Conservation (phyloP, 805 yeast genomes). For the Wickerhamiella allomyrinae region DNA sequence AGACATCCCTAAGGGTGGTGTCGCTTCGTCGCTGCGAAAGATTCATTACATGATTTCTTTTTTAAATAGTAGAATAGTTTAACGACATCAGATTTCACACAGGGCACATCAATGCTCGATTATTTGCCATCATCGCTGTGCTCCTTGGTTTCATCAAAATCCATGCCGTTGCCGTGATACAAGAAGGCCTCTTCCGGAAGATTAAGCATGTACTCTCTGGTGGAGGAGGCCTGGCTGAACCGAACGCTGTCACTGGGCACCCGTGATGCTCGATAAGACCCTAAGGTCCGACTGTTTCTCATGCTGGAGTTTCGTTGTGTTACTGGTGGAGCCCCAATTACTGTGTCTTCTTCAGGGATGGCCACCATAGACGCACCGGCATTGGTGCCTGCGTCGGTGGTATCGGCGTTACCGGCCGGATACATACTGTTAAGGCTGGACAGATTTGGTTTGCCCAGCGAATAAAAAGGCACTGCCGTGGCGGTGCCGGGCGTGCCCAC, state of each 20-base stretch:
- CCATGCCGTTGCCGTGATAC: slow-evolving; percentile 7
- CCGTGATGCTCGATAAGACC: not conserved
- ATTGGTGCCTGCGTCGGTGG: slow-evolving; percentile 7
- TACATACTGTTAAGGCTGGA: slow-evolving; percentile 3
- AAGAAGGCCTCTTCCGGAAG: slow-evolving; percentile 17
- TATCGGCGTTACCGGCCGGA: slow-evolving; percentile 2
- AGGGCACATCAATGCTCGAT: too few relatives aligned
- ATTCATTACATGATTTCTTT: too few relatives aligned
- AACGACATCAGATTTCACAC: too few relatives aligned
- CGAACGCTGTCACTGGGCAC: slow-evolving; percentile 1
- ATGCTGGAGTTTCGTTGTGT: not conserved
- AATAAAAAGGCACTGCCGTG: not conserved
- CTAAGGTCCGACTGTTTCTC: not conserved
- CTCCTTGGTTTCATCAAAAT: slow-evolving; percentile 8
- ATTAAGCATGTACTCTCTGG: slow-evolving; percentile 11
- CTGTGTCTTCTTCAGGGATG: slow-evolving; percentile 8
- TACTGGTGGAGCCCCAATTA: not conserved
- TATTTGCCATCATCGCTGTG: not conserved
- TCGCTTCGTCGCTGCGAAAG: not conserved
- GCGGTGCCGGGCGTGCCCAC: not conserved
- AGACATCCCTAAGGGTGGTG: not conserved
- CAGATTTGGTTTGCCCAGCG: slow-evolving; percentile 1
- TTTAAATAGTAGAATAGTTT: too few relatives aligned
- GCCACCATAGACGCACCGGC: slow-evolving; percentile 9
- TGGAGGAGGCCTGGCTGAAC: slow-evolving; percentile 12